Evolutionary conservation across 2,329 filamentous ascomycete genomes (phyloP).

Genomic region (Pleomassaria siparia): DNA sequence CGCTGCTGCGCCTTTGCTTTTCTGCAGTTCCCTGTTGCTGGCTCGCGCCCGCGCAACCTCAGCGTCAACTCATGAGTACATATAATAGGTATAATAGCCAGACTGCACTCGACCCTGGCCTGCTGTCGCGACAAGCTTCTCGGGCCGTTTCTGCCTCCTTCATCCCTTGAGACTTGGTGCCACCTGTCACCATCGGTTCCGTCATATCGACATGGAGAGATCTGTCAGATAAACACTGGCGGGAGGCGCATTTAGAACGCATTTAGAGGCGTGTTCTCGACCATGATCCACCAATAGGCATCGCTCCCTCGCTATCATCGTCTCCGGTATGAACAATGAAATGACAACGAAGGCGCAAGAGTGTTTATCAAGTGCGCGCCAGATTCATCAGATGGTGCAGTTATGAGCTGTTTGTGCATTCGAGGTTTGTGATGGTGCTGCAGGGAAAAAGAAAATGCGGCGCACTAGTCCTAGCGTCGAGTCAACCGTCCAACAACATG

Average conservation of each 20-base stretch:
- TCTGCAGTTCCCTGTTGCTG: not conserved
- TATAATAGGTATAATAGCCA: not conserved
- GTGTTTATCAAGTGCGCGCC: not conserved
- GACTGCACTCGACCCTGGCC: not conserved
- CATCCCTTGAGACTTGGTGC: not conserved
- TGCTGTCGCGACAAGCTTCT: not conserved
- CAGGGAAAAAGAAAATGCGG: no score
- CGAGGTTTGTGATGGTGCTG: no score
- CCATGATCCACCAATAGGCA: not conserved
- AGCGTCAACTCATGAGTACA: no score
- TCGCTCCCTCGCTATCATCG: not conserved
- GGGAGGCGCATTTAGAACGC: not conserved
- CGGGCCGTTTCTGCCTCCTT: not conserved
- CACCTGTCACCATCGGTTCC: not conserved
- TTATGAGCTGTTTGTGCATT: no score
- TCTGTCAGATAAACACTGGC: not conserved
- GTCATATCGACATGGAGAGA: not conserved
- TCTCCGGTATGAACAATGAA: not conserved
- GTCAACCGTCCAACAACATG: no score
- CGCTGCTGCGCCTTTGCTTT: conserved; percentile 2
- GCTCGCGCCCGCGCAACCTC: not conserved
- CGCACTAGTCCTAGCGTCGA: no score
- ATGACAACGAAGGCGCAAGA: not conserved
- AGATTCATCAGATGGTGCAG: no score
- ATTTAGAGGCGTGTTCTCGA: not conserved